A percentile compares a stretch with the other conserved stretches of the same genome.
Conservation (phyloP, 1,284 basidiomycete genomes). For the Ustanciosporium gigantosporum region DNA sequence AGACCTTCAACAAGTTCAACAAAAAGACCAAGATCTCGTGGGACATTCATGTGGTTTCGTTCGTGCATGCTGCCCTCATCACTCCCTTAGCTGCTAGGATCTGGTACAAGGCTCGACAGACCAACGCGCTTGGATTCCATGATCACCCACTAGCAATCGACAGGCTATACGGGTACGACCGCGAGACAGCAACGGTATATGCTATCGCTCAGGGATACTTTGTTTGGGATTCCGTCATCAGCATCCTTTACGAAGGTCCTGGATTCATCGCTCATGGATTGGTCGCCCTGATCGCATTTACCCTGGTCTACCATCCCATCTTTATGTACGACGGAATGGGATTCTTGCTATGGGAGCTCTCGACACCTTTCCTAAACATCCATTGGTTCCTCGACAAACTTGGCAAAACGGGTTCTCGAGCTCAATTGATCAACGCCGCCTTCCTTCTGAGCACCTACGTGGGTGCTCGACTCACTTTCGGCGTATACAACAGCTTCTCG, state of each 20-base stretch:
- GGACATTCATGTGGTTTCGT: conserved; percentile 61
- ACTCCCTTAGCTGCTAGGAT: conserved; percentile 41
- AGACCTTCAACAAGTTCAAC: conserved; percentile 50
- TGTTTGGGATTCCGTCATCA: conserved; percentile 59
- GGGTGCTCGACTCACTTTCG: conserved; percentile 57
- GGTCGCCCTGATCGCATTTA: conserved; percentile 55
- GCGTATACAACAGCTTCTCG: conserved; percentile 58
- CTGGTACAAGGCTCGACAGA: conserved; percentile 43
- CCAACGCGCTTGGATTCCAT: conserved; percentile 25
- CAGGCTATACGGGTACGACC: conserved; percentile 57
- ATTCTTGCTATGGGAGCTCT: conserved; percentile 61
- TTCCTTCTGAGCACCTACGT: conserved; percentile 59
- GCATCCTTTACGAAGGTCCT: conserved; percentile 57
- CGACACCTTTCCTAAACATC: conserved; percentile 62
- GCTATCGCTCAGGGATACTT: conserved; percentile 57
- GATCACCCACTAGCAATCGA: conserved; percentile 31
- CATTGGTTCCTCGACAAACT: conserved; percentile 63
- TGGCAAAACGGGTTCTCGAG: conserved; percentile 57
- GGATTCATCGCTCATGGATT: conserved; percentile 62
- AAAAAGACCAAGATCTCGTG: conserved; percentile 54
- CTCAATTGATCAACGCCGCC: conserved; percentile 61
- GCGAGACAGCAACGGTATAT: conserved; percentile 46
- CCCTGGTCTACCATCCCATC: conserved; percentile 59
- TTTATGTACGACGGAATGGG: conserved; percentile 61
- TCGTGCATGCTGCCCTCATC: conserved; percentile 49